phyloP scores from a whole-genome alignment of 2,329 filamentous ascomycete species.

The Sclerotinia sclerotiorum region DNA sequence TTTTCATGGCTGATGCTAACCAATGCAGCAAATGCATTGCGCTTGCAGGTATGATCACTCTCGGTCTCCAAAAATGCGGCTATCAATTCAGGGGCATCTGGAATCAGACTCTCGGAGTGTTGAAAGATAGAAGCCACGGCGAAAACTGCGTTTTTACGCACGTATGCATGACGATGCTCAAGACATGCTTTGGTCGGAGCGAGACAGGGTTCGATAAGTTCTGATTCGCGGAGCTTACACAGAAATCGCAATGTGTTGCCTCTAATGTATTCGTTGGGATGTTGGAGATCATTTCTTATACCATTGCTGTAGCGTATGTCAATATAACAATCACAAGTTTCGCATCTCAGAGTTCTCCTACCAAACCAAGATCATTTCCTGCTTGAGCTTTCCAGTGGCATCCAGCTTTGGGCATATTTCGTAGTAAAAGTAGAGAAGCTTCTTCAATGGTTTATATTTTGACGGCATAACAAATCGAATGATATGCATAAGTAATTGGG shows the following conservation, averaged over 20 bases:
- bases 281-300: conserved; percentile 94
- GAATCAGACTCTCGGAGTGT: conserved; percentile 88
- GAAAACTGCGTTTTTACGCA: conserved; percentile 97
- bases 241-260: conserved; percentile 98
- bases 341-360: conserved; percentile 46
- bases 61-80: conserved; percentile 86
- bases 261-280: conserved; percentile 96
- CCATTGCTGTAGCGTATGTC: conserved; percentile 69
- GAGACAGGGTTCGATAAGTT: conserved; percentile 93
- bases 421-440: conserved; percentile 98
- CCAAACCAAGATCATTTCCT: conserved; percentile 99
- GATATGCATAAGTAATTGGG: conserved; percentile 96
- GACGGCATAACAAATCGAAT: conserved; percentile 99
- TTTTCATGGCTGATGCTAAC: conserved; percentile 91
- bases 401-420: conserved; percentile 98
- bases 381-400: conserved; percentile 88
- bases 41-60: conserved; percentile 93
- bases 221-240: conserved; percentile 91
- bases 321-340: not conserved
- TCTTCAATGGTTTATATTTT: conserved; percentile 94
- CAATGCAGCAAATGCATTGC: conserved; percentile 93
- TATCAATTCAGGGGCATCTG: conserved; percentile 91
- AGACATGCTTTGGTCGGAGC: conserved; percentile 90
- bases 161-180: conserved; percentile 94
- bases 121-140: conserved; percentile 89